Evolutionary conservation across 2,329 filamentous ascomycete species (phyloP).

Genomic region (Scedosporium boydii): DNA sequence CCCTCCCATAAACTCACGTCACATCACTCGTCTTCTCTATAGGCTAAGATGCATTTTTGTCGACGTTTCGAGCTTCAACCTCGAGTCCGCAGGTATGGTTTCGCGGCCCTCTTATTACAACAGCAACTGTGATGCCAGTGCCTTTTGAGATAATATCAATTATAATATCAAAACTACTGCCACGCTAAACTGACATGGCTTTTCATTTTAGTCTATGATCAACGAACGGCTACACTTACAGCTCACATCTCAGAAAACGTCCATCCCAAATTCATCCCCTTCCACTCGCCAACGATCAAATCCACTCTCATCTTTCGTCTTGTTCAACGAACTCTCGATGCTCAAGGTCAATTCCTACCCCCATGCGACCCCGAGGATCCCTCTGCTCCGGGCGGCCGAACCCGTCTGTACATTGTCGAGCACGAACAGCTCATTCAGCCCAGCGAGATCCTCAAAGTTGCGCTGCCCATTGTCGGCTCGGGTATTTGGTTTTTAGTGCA

Average conservation of each 20-base stretch:
- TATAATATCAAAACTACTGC: background rate
- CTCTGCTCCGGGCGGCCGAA: background rate
- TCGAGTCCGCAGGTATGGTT: constrained; percentile 1
- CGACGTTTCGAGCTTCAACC: background rate
- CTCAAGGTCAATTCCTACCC: background rate
- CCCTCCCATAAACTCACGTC: background rate
- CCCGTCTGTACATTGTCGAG: background rate
- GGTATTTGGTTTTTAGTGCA: background rate
- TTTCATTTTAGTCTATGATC: constrained; percentile 2
- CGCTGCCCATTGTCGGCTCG: background rate
- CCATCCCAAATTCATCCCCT: background rate
- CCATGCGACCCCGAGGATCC: background rate
- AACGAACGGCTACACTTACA: constrained; percentile 1
- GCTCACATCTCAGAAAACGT: background rate
- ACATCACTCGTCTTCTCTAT: background rate
- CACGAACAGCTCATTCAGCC: background rate
- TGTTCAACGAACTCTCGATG: constrained; percentile 1
- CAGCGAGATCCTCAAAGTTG: background rate
- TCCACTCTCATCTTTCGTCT: constrained; percentile 4
- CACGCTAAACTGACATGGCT: background rate
- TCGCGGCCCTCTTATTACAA: background rate
- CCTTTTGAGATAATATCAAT: background rate
- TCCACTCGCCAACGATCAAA: background rate
- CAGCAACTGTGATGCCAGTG: too few species aligned
- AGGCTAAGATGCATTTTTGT: background rate